These are phyloP conservation scores for Striga hermonthica DNA, from an alignment of 305 asterid species.

Conservation along the genomic window DNA sequence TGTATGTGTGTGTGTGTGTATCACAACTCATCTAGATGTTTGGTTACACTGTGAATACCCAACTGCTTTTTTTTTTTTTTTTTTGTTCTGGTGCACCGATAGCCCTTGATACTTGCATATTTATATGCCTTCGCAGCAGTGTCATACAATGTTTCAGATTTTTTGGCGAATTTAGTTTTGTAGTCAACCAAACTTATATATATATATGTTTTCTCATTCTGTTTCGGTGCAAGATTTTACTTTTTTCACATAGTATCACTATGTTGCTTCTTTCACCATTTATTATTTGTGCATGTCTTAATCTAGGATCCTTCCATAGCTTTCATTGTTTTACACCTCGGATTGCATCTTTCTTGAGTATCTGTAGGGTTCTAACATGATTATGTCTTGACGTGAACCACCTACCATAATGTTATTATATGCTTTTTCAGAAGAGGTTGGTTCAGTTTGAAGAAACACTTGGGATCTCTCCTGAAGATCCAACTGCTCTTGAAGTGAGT, in stretches of 20 bases:
- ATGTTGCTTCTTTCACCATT: not conserved
- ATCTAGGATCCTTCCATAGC: too few species aligned
- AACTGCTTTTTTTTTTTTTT: constrained; percentile 8
- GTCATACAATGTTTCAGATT: not conserved
- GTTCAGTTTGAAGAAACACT: constrained; percentile 72
- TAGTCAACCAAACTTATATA: constrained; percentile 10
- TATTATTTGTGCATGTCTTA: too few species aligned
- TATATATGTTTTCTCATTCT: constrained; percentile 1
- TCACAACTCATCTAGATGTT: constrained; percentile 17
- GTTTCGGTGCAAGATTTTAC: constrained; percentile 10
- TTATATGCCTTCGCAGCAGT: constrained; percentile 8
- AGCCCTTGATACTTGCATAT: not conserved
- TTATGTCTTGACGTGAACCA: constrained; percentile 22
- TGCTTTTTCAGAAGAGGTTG: constrained; percentile 65
- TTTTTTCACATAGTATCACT: constrained; percentile 8
- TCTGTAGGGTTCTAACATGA: not conserved
- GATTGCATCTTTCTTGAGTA: too few species aligned
- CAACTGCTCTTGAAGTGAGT: constrained; percentile 85
- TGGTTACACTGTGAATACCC: constrained; percentile 17
- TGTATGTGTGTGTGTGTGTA: too few species aligned
- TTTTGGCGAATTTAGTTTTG: not conserved
- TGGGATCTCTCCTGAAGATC: constrained; percentile 59
- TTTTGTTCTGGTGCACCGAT: constrained; percentile 9
- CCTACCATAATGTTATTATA: constrained; percentile 22
- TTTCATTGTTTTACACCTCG: too few species aligned